Base-by-base conservation (phyloP, 345 rosid genomes). In the Eucalyptus paniculata region DNA sequence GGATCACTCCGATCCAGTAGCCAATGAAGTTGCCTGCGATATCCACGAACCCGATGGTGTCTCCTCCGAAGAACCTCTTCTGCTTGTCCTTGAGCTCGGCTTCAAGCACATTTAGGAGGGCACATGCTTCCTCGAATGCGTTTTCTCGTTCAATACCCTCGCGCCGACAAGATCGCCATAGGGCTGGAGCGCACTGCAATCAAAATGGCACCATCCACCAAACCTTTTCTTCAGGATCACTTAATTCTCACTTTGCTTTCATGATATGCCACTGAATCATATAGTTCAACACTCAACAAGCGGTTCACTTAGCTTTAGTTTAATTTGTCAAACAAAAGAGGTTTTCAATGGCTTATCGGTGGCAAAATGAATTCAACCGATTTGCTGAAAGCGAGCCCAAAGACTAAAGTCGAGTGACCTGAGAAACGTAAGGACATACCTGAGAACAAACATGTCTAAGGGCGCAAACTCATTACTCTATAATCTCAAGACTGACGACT, bases 31-130 rank as follows among this genome's bases (percentile, higher is more conserved):
- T 91, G 24, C 92, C 95, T 12, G 67, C 94, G 44, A 96, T 93
- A 88, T 96, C 98, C 50, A 94, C 94, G 54, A 92, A 53, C 23
- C 96, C 96, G 32, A 94, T 91, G 17, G 49, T 93, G 18, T 96
- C 96, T 82, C 96, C 95, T 65, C 98, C 96, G 14, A 96, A 93
- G 92, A 93, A 94, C 85, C 5, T 94, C 89, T 93, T 94, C 44
- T 86, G 54, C 54, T 51, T 40, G 50, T 92, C 92, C 51, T 83
- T 91, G 47, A 95, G 94, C 91, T 95, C 95, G 40, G 91, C 91
- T 89, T 94, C 98, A 1, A 96, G 92, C 12, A 21, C 34, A 91
- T 89, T 92, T 65, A 94, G 91, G 90, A 89, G 45, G 26, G 90
- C 91, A 6, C 14, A 9, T 17, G 94, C 94, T 90, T 94, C 96